Evolutionary conservation across 352 stramenopile species (phyloP).

Genomic region (Phytophthora idaei): DNA sequence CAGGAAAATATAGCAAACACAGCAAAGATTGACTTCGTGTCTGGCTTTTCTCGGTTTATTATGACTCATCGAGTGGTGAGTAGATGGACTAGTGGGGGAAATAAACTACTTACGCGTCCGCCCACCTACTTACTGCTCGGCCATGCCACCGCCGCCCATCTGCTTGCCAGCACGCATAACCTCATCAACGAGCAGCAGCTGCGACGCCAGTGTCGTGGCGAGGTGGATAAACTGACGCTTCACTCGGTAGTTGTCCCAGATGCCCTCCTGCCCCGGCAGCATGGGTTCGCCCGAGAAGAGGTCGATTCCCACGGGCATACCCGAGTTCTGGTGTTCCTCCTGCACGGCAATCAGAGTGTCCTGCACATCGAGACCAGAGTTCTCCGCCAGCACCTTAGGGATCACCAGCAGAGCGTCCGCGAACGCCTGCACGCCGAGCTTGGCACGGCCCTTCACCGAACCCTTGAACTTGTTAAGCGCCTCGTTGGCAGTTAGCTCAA

Average conservation of each 20-base stretch:
- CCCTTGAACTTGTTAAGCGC: constrained; percentile 87
- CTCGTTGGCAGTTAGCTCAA: constrained; percentile 95
- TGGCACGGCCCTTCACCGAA: constrained; percentile 94
- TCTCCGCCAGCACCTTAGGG: constrained; percentile 97
- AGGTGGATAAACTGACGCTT: constrained; percentile 99
- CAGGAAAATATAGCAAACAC: constrained; percentile 6
- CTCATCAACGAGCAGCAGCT: constrained; percentile 99
- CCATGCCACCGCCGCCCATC: constrained; percentile 88
- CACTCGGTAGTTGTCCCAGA: constrained; percentile 99
- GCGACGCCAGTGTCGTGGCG: constrained; percentile 97
- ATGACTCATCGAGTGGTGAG: constrained; percentile 31
- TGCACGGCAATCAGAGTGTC: constrained; percentile 97
- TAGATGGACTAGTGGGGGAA: constrained; percentile 34
- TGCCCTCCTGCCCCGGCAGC: constrained; percentile 94
- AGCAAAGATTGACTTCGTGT: not conserved
- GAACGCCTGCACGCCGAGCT: constrained; percentile 98
- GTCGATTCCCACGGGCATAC: constrained; percentile 95
- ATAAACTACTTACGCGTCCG: constrained; percentile 47
- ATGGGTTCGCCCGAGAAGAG: constrained; percentile 97
- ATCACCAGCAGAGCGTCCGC: constrained; percentile 97
- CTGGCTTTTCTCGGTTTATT: constrained; percentile 34
- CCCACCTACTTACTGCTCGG: constrained; percentile 63
- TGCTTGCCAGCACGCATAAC: constrained; percentile 99
- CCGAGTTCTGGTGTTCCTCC: constrained; percentile 93
- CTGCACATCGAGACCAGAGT: constrained; percentile 90